Base-by-base conservation (phyloP, 345 rosid genomes). In the Leavenworthia alabamica region DNA sequence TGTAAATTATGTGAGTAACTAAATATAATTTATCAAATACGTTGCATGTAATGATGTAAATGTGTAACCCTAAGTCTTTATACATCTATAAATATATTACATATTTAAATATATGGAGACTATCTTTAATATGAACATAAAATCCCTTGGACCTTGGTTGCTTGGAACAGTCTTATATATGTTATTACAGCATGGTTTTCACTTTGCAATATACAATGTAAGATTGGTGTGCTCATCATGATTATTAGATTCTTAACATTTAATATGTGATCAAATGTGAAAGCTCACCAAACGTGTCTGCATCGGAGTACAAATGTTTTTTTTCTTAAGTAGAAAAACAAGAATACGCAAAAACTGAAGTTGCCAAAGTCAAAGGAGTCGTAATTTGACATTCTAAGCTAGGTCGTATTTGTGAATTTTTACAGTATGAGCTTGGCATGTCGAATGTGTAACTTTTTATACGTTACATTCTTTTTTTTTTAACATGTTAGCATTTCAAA, bases 371-470 rank as follows among this genome's bases (percentile, higher is more conserved):
- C 37, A 32, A 32, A 32, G 4, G n/a, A 32, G 37, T n/a, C n/a
- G 37, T 32, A 32, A 9, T 32, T 3, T 9, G 4, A n/a, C 14
- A 14, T 35, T 35, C 14, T 4, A 35, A 13, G 14, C n/a, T n/a
- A n/a, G 14, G 40, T n/a, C 23, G 51, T 6, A 10, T 26, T 13
- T 48, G 4, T n/a, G 23, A 51, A 41, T 10, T 28, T 48, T n/a
- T 19, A 64, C 42, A 52, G 52, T 52, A 52, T 60, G 60, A 52
- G 44, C 22, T 41, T 52, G 17, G 43, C 51, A 31, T 64, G 51
- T 6, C 51, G n/a, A 41, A 28, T 51, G 68, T 52, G 52, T 32
- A 16, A 47, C 45, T 17, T 39, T 51, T 28, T 2, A 31, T 8
- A 50, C 49, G 49, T 63, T 50, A 27, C 29, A 54, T n/a, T n/a